A percentile compares a stretch with the other conserved stretches of the same genome.
Evolutionary conservation across 169 alveolate genomes (phyloP).

Genomic region (Plasmodium fragile): DNA sequence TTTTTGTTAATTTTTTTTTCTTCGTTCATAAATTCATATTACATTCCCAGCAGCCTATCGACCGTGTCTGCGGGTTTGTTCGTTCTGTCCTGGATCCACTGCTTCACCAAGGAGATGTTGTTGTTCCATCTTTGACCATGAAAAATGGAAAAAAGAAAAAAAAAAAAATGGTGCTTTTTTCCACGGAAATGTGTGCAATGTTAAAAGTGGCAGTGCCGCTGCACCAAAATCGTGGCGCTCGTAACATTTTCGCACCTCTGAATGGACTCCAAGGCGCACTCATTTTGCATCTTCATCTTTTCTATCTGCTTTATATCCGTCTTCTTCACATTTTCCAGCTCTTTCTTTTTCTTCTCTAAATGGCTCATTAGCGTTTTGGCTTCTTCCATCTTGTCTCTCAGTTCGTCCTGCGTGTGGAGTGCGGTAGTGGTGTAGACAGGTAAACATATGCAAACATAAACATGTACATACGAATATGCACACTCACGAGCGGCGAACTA

Average conservation of each 20-base stretch:
- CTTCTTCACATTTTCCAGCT: conserved; percentile 44
- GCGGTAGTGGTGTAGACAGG: not conserved
- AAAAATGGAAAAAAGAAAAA: not conserved
- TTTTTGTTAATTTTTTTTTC: not conserved
- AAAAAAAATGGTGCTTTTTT: not conserved
- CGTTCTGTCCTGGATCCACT: conserved; percentile 73
- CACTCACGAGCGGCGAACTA: not conserved
- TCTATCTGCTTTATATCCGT: conserved; percentile 63
- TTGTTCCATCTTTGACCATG: conserved; percentile 54
- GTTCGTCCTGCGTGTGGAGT: conserved; percentile 27
- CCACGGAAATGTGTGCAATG: not conserved
- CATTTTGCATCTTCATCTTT: conserved; percentile 50
- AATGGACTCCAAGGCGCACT: conserved; percentile 63
- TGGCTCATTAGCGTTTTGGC: conserved; percentile 9
- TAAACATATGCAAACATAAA: not conserved
- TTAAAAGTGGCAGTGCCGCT: not conserved
- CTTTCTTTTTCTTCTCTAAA: conserved; percentile 28
- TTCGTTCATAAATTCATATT: conserved; percentile 1
- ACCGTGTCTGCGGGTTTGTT: conserved; percentile 46
- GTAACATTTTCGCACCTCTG: conserved; percentile 15
- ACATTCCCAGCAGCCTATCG: conserved; percentile 68
- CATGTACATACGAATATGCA: not conserved
- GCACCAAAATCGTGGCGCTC: not conserved
- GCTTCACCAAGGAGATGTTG: conserved; percentile 49
- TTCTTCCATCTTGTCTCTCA: conserved; percentile 21